Percentiles rank a stretch among this genome's conserved stretches.
Conservation (phyloP, 345 rosid species). For the Ricinus communis region DNA sequence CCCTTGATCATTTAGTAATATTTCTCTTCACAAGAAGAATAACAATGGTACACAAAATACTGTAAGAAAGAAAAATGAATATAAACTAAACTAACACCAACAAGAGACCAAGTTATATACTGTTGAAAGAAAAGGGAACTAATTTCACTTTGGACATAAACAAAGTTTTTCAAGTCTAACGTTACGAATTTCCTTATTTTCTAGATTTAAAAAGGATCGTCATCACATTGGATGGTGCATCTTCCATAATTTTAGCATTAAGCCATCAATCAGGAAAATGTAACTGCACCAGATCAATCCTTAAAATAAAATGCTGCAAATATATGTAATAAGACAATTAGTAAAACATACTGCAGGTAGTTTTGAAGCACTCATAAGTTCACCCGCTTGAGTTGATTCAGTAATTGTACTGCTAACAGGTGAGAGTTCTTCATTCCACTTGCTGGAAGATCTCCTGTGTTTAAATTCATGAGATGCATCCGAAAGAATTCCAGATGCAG, state of each 20-base stretch:
- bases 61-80: background rate
- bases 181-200: background rate
- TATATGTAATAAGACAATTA: slow-evolving; percentile 5
- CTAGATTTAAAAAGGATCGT: background rate
- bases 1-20: background rate
- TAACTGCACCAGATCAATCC: background rate
- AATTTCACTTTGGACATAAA: background rate
- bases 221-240: background rate
- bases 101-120: background rate
- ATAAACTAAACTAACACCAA: background rate
- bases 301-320: background rate
- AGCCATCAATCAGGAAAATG: background rate
- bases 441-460: slow-evolving; percentile 75
- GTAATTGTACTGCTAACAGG: slow-evolving; percentile 57
- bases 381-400: slow-evolving; percentile 73
- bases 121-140: background rate
- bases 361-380: slow-evolving; percentile 48
- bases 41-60: background rate
- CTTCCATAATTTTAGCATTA: background rate
- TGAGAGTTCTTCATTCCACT: slow-evolving; percentile 74
- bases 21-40: background rate
- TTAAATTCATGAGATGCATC: slow-evolving; percentile 57
- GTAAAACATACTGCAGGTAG: slow-evolving; percentile 38
- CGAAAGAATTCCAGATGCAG: slow-evolving; percentile 43
- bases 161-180: background rate